Evolutionary conservation across 169 alveolate genomes (phyloP).

Genomic region (Hepatocystis sp.): DNA sequence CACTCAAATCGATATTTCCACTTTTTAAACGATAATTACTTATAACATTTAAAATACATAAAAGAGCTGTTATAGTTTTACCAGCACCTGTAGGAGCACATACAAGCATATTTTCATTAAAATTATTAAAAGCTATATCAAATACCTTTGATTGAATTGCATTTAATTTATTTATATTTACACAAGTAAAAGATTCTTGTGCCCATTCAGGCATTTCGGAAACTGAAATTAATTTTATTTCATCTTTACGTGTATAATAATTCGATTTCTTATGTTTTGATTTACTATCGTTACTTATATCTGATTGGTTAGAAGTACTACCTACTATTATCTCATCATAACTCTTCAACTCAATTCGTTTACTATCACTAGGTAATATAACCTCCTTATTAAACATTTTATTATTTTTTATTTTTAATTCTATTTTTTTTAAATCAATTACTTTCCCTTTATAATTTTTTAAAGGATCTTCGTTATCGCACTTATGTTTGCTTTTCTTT

Average conservation of each 20-base stretch:
- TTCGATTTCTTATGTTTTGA: conserved; percentile 5
- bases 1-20: conserved; percentile 78
- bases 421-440: conserved; percentile 56
- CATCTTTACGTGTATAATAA: conserved; percentile 55
- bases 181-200: conserved; percentile 91
- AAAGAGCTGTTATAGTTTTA: conserved; percentile 99
- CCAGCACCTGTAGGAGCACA: conserved; percentile 99
- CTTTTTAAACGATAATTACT: conserved; percentile 73
- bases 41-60: conserved; percentile 96
- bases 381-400: conserved; percentile 89
- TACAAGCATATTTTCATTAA: conserved; percentile 96
- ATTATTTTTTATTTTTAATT: conserved; percentile 5
- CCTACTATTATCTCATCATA: conserved; percentile 88
- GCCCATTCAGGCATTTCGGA: conserved; percentile 96
- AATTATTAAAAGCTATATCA: conserved; percentile 93
- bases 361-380: conserved; percentile 94
- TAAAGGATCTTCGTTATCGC: too few relatives aligned
- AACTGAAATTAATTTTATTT: conserved; percentile 81
- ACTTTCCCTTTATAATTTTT: conserved; percentile 17
- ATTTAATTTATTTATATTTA: conserved; percentile 89
- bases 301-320: conserved; percentile 78
- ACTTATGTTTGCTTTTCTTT: background rate
- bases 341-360: conserved; percentile 90
- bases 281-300: conserved; percentile 11
- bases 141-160: conserved; percentile 96